A percentile compares a stretch with the other conserved stretches of the same genome.
Evolutionary conservation across 148 eudicot species (phyloP).

Genomic region (Rheum nobile): DNA sequence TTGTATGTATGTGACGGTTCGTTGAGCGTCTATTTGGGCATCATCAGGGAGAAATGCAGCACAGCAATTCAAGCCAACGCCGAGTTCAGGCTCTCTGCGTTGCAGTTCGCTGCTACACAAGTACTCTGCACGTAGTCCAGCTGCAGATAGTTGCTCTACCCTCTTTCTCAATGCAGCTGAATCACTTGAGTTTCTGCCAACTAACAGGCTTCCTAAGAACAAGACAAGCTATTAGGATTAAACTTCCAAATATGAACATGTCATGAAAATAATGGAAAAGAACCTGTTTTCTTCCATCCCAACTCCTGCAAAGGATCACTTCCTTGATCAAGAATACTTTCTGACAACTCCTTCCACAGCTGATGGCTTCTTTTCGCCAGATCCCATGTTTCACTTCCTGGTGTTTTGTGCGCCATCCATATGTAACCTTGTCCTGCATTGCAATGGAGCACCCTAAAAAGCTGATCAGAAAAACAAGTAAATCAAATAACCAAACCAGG

Average conservation of each 20-base stretch:
- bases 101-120: constrained; percentile 42
- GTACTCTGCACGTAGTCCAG: constrained; percentile 62
- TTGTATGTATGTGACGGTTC: constrained; percentile 61
- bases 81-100: constrained; percentile 59
- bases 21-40: constrained; percentile 59
- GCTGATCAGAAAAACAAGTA: constrained; percentile 4
- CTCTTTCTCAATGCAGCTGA: constrained; percentile 32
- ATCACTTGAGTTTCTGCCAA: constrained; percentile 57
- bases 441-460: constrained; percentile 12
- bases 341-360: constrained; percentile 61
- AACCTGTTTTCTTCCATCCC: constrained; percentile 96
- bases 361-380: constrained; percentile 63
- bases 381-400: constrained; percentile 74
- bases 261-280: neutral
- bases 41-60: constrained; percentile 84
- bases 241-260: too few relatives aligned
- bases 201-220: constrained; percentile 71
- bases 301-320: constrained; percentile 50
- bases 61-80: constrained; percentile 41
- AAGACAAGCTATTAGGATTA: neutral
- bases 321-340: constrained; percentile 39
- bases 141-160: constrained; percentile 43
- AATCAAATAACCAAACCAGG: constrained; percentile 7
- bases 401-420: constrained; percentile 82
- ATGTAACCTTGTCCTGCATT: constrained; percentile 78